Conservation (phyloP, 2,329 filamentous ascomycete genomes). For the Acrodontium crateriforme region DNA sequence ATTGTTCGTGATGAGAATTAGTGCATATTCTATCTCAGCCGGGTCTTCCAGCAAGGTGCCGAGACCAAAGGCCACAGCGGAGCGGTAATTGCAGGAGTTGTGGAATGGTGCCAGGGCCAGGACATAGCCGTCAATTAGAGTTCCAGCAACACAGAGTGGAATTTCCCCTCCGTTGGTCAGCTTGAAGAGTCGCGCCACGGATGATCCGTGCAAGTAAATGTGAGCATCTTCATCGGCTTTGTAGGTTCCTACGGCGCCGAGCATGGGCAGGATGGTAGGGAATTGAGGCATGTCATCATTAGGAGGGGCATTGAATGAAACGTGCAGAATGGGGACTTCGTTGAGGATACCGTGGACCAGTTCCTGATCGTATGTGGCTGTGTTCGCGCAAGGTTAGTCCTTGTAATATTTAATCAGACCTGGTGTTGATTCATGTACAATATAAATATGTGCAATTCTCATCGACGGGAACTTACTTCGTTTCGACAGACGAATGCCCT, state of each 20-base stretch:
- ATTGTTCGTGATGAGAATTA: slow-evolving; percentile 63
- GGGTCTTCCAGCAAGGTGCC: slow-evolving; percentile 57
- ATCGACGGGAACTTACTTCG: slow-evolving; percentile 10
- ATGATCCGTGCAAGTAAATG: slow-evolving; percentile 74
- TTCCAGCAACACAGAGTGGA: slow-evolving; percentile 59
- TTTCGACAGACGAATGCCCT: slow-evolving; percentile 16
- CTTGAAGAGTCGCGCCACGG: slow-evolving; percentile 64
- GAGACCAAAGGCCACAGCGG: slow-evolving; percentile 62
- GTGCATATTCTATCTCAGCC: slow-evolving; percentile 63
- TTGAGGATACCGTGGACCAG: slow-evolving; percentile 68
- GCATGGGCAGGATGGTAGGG: slow-evolving; percentile 70
- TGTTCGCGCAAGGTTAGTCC: neutral
- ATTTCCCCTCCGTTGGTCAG: slow-evolving; percentile 36
- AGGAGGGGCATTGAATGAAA: slow-evolving; percentile 54
- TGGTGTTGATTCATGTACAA: slow-evolving; percentile 1
- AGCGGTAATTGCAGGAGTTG: slow-evolving; percentile 80
- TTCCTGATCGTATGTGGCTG: slow-evolving; percentile 57
- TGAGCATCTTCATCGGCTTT: slow-evolving; percentile 50
- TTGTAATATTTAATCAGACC: neutral
- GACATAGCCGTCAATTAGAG: slow-evolving; percentile 65
- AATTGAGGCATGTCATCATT: slow-evolving; percentile 43
- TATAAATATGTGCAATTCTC: neutral
- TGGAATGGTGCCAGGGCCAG: slow-evolving; percentile 66
- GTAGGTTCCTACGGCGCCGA: slow-evolving; percentile 68
- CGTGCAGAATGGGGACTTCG: slow-evolving; percentile 57